phyloP scores from a whole-genome alignment of 2,329 filamentous ascomycete species.

The Penicillium sp. region DNA sequence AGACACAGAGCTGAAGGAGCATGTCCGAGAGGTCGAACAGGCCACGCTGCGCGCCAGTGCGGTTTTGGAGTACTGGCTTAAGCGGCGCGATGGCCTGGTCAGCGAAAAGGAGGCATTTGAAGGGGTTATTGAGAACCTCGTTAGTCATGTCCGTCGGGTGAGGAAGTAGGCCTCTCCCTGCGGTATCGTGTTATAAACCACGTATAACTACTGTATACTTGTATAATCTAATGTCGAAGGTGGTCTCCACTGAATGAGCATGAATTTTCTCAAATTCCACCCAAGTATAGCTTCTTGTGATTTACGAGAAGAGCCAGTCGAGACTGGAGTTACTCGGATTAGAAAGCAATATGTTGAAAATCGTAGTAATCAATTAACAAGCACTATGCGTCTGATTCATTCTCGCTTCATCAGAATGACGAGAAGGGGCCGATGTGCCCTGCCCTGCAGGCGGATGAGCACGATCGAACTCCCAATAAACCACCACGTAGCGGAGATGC shows the following conservation, averaged over 20 bases:
- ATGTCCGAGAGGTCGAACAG: conserved; percentile 64
- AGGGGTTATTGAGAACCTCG: conserved; percentile 92
- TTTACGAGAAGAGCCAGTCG: background rate
- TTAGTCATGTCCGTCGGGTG: conserved; percentile 82
- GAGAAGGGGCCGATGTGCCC: background rate
- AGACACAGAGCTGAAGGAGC: conserved; percentile 65
- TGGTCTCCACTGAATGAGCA: conserved; percentile 11
- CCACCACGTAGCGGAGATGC: background rate
- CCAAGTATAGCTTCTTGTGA: background rate
- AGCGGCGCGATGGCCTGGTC: conserved; percentile 76
- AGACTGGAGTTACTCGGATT: background rate
- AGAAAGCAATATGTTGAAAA: background rate
- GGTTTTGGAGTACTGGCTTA: conserved; percentile 82
- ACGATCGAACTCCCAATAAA: background rate
- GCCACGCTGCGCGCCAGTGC: conserved; percentile 68
- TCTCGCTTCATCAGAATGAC: background rate
- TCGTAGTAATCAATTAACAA: background rate
- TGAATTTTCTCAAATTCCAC: background rate
- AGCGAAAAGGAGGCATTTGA: conserved; percentile 92
- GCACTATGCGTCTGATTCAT: background rate
- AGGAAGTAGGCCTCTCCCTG: conserved; percentile 55
- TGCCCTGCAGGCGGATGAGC: background rate
- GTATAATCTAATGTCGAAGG: conserved; percentile 23
- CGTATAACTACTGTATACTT: conserved; percentile 18
- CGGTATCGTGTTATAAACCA: conserved; percentile 7